phyloP scores from a whole-genome alignment of 805 yeast species.

The Yamadazyma tumulicola region DNA sequence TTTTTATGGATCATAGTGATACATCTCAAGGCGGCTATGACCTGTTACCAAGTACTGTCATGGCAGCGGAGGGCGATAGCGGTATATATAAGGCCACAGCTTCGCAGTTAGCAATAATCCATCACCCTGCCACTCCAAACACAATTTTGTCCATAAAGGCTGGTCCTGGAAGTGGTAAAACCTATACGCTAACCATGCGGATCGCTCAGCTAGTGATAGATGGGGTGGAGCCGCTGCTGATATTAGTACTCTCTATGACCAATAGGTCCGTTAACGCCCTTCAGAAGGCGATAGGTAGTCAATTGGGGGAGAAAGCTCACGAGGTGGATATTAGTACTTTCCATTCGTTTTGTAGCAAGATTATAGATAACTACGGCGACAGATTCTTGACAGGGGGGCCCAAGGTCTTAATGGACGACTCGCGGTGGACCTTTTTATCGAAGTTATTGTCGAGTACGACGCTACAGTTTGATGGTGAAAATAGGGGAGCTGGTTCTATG shows the following conservation, averaged over 20 bases:
- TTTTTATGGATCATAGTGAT: no score
- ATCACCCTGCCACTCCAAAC: constrained; percentile 33
- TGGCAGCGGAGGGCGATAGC: no score
- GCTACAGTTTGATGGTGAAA: constrained; percentile 22
- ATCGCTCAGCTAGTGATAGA: constrained; percentile 45
- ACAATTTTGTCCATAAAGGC: constrained; percentile 52
- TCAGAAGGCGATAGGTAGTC: constrained; percentile 24
- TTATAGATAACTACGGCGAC: constrained; percentile 39
- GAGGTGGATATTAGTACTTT: constrained; percentile 52
- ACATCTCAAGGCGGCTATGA: no score
- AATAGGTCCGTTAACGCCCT: constrained; percentile 60
- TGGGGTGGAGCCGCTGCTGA: constrained; percentile 46
- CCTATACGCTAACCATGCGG: constrained; percentile 54
- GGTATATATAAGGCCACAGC: no score
- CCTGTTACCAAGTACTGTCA: no score
- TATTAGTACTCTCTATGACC: constrained; percentile 64
- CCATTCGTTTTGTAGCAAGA: constrained; percentile 56
- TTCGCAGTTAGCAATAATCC: constrained; percentile 46
- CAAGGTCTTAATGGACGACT: constrained; percentile 47
- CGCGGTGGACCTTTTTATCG: constrained; percentile 44
- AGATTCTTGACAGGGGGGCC: constrained; percentile 11
- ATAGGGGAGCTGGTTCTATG: constrained; percentile 21
- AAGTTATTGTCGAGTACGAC: constrained; percentile 34
- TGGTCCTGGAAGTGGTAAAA: constrained; percentile 77
- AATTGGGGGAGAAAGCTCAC: constrained; percentile 23